These are phyloP conservation scores for Corchorus capsularis DNA, from an alignment of 345 rosid genomes.

Conservation along the genomic window DNA sequence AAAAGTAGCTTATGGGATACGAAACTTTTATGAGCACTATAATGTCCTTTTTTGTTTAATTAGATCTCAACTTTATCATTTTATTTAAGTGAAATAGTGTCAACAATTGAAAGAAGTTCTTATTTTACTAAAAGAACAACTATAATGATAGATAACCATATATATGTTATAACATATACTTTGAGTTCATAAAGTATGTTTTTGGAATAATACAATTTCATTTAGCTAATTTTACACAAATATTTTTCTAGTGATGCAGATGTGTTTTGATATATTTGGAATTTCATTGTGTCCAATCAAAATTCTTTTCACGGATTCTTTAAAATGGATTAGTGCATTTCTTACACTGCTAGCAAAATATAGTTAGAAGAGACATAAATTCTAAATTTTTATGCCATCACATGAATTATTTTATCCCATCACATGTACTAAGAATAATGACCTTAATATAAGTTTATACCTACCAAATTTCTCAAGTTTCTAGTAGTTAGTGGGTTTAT, in stretches of 20 bases:
- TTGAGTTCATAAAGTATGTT: not conserved
- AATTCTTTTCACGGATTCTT: not conserved
- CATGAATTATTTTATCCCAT: not conserved
- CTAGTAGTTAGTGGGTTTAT: not conserved
- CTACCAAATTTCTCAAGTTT: not conserved
- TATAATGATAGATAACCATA: not conserved
- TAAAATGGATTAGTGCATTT: not conserved
- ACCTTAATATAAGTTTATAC: not conserved
- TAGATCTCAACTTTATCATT: not conserved
- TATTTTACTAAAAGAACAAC: not conserved
- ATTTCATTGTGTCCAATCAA: not conserved
- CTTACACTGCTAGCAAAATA: not conserved
- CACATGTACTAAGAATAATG: not conserved
- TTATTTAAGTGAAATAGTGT: not conserved
- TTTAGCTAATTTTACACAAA: not conserved
- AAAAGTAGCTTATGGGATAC: not conserved
- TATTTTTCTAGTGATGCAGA: not conserved
- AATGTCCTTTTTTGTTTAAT: not conserved
- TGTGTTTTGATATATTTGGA: not conserved
- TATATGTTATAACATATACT: not conserved
- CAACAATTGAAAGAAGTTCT: not conserved
- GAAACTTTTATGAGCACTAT: not conserved
- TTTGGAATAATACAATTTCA: too few species aligned
- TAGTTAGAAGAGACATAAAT: not conserved
- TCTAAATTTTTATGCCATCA: not conserved